Conservation (phyloP, 2,329 filamentous ascomycete genomes). For the Zymoseptoria brevis region DNA sequence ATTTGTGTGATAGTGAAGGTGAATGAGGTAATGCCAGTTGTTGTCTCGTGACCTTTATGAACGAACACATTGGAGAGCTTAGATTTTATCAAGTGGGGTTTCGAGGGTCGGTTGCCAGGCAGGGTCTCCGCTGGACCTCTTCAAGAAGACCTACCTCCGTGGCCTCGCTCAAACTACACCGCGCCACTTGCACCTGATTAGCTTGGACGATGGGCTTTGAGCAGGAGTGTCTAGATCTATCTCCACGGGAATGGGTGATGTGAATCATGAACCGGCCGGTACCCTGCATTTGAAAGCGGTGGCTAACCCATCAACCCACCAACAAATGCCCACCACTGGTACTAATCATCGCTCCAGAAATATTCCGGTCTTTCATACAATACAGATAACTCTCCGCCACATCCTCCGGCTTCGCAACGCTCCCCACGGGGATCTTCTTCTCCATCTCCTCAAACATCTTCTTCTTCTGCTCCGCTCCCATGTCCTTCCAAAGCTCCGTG, state of each 20-base stretch:
- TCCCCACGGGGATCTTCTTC: constrained; percentile 28
- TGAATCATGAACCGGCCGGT: too few relatives aligned
- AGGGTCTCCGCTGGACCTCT: too few relatives aligned
- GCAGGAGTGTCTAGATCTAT: too few relatives aligned
- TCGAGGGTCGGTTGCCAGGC: too few relatives aligned
- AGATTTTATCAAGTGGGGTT: too few relatives aligned
- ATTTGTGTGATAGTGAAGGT: not conserved
- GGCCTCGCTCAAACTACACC: too few relatives aligned
- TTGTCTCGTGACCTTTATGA: not conserved
- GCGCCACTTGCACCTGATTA: too few relatives aligned
- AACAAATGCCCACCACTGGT: constrained; percentile 27
- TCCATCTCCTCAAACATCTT: constrained; percentile 20
- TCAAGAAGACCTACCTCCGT: too few relatives aligned
- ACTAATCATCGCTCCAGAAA: constrained; percentile 38
- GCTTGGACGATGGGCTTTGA: too few relatives aligned
- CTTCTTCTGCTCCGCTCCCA: constrained; percentile 23
- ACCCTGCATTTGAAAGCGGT: too few relatives aligned
- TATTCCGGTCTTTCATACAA: constrained; percentile 40
- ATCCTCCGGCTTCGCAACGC: constrained; percentile 35
- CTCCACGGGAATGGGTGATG: too few relatives aligned
- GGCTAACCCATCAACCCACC: constrained; percentile 3
- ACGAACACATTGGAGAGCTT: too few relatives aligned
- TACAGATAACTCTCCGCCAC: constrained; percentile 43
- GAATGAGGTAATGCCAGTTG: not conserved
- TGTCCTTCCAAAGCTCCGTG: constrained; percentile 36